Evolutionary conservation across 1,284 basidiomycete genomes (phyloP).

Genomic region (Ustilago trichophora): DNA sequence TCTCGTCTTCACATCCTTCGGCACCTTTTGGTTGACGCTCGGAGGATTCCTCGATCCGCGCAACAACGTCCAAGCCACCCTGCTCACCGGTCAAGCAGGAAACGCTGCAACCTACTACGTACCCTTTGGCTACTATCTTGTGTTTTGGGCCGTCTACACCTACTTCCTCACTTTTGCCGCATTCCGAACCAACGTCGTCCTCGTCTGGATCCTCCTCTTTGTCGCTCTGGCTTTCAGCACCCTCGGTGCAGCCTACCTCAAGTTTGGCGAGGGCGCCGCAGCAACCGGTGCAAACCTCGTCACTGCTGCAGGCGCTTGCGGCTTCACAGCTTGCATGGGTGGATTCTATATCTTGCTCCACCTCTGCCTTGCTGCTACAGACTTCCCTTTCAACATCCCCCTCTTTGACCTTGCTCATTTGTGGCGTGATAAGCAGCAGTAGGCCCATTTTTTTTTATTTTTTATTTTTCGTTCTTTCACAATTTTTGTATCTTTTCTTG

Average conservation of each 20-base stretch:
- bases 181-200: conserved; percentile 46
- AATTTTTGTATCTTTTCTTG: no score
- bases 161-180: conserved; percentile 50
- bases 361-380: conserved; percentile 44
- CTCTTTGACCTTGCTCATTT: conserved; percentile 38
- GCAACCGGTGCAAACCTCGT: conserved; percentile 19
- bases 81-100: conserved; percentile 23
- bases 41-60: conserved; percentile 38
- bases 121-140: conserved; percentile 40
- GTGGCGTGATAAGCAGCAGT: conserved; percentile 22
- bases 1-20: conserved; percentile 48
- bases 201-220: conserved; percentile 52
- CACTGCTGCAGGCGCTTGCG: conserved; percentile 39
- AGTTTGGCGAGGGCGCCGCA: conserved; percentile 16
- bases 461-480: no score
- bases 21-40: conserved; percentile 48
- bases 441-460: no score
- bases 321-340: conserved; percentile 46
- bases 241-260: conserved; percentile 41
- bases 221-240: conserved; percentile 45
- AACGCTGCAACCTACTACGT: conserved; percentile 18
- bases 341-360: conserved; percentile 47
- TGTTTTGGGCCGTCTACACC: conserved; percentile 49
- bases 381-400: conserved; percentile 51
- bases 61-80: conserved; percentile 22